Evolutionary conservation across 306 rosid species (phyloP).

Genomic region (Pterocarpus macrocarpus): DNA sequence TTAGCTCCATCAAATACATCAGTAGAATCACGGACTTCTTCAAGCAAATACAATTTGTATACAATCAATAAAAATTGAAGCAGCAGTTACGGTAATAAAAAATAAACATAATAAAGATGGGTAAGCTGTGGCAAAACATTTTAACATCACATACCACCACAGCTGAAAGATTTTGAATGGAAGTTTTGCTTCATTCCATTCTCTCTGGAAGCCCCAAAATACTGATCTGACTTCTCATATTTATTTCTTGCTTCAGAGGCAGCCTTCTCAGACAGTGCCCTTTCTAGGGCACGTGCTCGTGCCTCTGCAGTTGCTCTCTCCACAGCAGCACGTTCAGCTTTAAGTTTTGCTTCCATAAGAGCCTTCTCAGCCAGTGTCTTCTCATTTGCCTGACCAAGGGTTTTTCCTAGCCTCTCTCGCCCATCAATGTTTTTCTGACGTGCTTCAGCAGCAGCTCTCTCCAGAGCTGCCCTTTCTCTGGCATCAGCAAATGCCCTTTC

Average conservation of each 20-base stretch:
- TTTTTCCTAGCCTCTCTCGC: constrained; percentile 71
- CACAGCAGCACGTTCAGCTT: constrained; percentile 91
- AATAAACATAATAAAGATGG: constrained; percentile 3
- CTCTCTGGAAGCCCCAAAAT: constrained; percentile 56
- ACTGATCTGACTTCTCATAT: constrained; percentile 63
- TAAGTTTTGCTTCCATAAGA: constrained; percentile 82
- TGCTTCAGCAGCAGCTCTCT: constrained; percentile 73
- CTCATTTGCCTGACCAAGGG: constrained; percentile 58
- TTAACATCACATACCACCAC: constrained; percentile 65
- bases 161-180: constrained; percentile 68
- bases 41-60: constrained; percentile 43
- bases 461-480: constrained; percentile 75
- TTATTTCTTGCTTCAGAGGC: constrained; percentile 71
- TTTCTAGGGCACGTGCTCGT: constrained; percentile 83
- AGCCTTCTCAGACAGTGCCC: constrained; percentile 85
- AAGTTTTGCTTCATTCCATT: constrained; percentile 57
- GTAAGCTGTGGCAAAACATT: constrained; percentile 32
- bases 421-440: constrained; percentile 71
- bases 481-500: constrained; percentile 94
- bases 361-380: constrained; percentile 74
- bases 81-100: constrained; percentile 4
- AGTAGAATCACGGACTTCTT: constrained; percentile 55
- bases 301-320: constrained; percentile 95
- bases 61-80: constrained; percentile 38
- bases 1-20: constrained; percentile 63